Base-by-base conservation (phyloP, 2,329 filamentous ascomycete genomes). In the Diaporthe citriasiana region DNA sequence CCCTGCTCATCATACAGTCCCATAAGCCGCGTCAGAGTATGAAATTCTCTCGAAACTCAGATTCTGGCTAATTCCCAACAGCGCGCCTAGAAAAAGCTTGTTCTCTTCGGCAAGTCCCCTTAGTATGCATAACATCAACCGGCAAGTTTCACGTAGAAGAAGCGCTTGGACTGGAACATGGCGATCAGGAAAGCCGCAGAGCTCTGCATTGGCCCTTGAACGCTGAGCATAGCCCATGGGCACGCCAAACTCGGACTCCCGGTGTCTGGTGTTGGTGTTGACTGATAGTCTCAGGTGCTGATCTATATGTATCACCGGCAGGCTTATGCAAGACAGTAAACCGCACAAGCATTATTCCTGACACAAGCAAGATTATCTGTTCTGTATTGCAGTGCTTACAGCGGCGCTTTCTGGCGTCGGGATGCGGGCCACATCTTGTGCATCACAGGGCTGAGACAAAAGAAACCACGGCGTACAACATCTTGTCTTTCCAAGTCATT, bases 361-460 rank as follows among this genome's bases (percentile, higher is more conserved):
- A n/a, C 47, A 51, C 59, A 51, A 66, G 63, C 63, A 66, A 51
- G 63, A 38, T 66, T 38, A 35, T 51, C 63, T 66, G 45, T 38
- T 38, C 22, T 53, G 45, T 45, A 66, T 27, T 66, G 63, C 45
- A 66, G 63, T 38, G 30, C 60, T 66, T 25, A 35, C 33, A 51
- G 33, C 45, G 15, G 33, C 30, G 33, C 25, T 33, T n/a, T 66
- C 42, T 66, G 33, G 38, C 30, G 63, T 35, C 45, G 22, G 22
- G 27, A 27, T 27, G 45, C 45, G 63, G 45, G 30, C 63, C 30
- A n/a, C 4, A 38, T 25, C 45, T 51, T 66, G 3, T 25, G 17
- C 27, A 66, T 40, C 33, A 47, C 63, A 66, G 63, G 63, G 63
- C 63, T 66, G 63, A 66, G 63, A 66, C 63, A 66, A 38, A 27